phyloP scores from a whole-genome alignment of 2,329 filamentous ascomycete species.

The Alternaria postmessia region DNA sequence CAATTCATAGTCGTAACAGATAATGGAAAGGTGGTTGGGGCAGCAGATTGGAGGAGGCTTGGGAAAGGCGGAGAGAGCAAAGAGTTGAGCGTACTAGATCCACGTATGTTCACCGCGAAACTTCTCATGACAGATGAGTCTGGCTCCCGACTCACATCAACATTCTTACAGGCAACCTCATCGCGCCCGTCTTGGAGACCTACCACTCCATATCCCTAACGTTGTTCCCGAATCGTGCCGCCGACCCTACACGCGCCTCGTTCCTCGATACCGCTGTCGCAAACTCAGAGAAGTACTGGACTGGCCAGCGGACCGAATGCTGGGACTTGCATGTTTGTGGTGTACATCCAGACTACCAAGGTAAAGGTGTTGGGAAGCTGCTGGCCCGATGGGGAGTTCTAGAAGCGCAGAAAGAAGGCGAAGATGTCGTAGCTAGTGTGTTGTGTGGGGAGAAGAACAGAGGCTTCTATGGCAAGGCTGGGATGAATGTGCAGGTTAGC shows the following conservation, averaged over 20 bases:
- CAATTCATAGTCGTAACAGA: slow-evolving; percentile 34
- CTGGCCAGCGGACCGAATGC: slow-evolving; percentile 35
- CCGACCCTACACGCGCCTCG: slow-evolving; percentile 27
- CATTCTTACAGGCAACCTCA: slow-evolving; percentile 28
- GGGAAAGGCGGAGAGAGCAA: slow-evolving; percentile 28
- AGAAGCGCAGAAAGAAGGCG: slow-evolving; percentile 41
- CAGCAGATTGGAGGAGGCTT: slow-evolving; percentile 41
- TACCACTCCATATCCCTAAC: slow-evolving; percentile 19
- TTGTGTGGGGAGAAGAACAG: slow-evolving; percentile 43
- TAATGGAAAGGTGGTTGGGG: slow-evolving; percentile 28
- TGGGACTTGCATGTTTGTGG: slow-evolving; percentile 43
- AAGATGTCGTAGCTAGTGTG: slow-evolving; percentile 35
- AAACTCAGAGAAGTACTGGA: slow-evolving; percentile 33
- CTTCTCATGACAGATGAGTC: not conserved
- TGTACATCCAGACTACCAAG: slow-evolving; percentile 46
- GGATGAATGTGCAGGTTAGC: slow-evolving; percentile 25
- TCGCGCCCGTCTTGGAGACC: slow-evolving; percentile 17
- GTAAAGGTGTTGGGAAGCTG: slow-evolving; percentile 48
- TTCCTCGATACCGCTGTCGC: slow-evolving; percentile 34
- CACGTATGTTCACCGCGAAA: slow-evolving; percentile 24
- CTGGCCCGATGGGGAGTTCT: slow-evolving; percentile 51
- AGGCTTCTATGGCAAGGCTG: slow-evolving; percentile 36
- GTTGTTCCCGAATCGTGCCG: slow-evolving; percentile 38
- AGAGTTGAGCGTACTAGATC: slow-evolving; percentile 29
- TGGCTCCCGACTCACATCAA: not conserved